Base-by-base conservation (phyloP, 345 rosid species). In the Bretschneidera sinensis region DNA sequence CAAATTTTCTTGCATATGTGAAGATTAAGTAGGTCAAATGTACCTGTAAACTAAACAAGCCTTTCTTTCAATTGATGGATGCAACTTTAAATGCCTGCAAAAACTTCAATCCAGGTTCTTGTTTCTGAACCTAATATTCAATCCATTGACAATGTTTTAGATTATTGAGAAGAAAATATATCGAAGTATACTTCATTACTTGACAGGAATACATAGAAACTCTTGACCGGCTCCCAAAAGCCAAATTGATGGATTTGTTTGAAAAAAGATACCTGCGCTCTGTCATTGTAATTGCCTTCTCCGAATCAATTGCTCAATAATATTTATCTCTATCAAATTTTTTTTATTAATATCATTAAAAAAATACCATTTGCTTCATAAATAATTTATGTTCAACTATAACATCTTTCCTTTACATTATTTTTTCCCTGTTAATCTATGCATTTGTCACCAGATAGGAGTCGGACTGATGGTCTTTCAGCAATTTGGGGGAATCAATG, bases 401-500 rank as follows among this genome's bases (percentile, higher is more conserved):
- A n/a, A n/a, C n/a, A n/a, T n/a, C n/a, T n/a, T n/a, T n/a, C n/a
- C n/a, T n/a, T n/a, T n/a, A n/a, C n/a, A n/a, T n/a, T 5, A 39
- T 39, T 39, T 49, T 24, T 35, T 23, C 28, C 60, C 4, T 58
- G 51, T 4, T 25, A 5, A 24, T n/a, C 21, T 11, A 33, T 48
- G 63, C 51, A 23, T 53, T 48, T 60, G 52, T 70, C 59, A 77
- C 59, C 81, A 92, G 95, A 92, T 89, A 63, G 97, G 94, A 58
- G 94, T 89, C 34, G 97, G 97, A 62, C 24, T 92, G 63, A 92
- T 89, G 98, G 81, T 84, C 52, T 70, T 75, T 77, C 98, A 92
- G 70, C 97, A 92, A 78, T 84, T 85, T 68, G 98, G 97, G 53
- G 98, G 97, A 73, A 89, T 89, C 70, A 89, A 92, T 4, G 98